Conservation (phyloP, 164 flowering plant species). For the Tinospora cordifolia region DNA sequence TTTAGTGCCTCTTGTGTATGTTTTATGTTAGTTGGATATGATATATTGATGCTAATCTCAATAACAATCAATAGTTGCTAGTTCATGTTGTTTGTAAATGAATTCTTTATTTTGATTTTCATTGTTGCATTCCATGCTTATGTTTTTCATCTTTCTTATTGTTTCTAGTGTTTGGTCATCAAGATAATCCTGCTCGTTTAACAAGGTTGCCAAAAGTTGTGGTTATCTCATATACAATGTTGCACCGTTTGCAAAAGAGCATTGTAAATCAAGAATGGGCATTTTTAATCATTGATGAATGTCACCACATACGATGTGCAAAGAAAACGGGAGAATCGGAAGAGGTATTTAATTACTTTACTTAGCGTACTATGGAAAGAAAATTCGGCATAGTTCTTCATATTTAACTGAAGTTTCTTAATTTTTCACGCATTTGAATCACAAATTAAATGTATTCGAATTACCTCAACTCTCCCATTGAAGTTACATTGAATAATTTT, state of each 20-base stretch:
- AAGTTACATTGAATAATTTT: too few species aligned
- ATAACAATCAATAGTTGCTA: not conserved
- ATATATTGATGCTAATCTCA: not conserved
- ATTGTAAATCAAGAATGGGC: constrained; percentile 77
- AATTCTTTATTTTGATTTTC: not conserved
- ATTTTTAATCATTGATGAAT: constrained; percentile 82
- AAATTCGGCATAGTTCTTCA: too few species aligned
- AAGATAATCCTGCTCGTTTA: constrained; percentile 58
- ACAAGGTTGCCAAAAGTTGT: constrained; percentile 63
- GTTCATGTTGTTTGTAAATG: too few species aligned
- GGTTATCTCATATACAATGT: constrained; percentile 88
- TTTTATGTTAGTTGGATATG: not conserved
- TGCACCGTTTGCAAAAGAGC: constrained; percentile 56
- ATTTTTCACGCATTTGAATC: too few species aligned
- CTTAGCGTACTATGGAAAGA: not conserved
- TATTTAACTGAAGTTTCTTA: too few species aligned
- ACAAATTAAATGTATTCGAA: too few species aligned
- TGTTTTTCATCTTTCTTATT: not conserved
- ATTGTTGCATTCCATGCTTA: not conserved
- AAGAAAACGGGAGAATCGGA: constrained; percentile 57
- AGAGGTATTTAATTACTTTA: constrained; percentile 44
- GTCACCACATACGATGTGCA: constrained; percentile 79
- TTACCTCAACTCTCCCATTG: too few species aligned
- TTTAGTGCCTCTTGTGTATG: too few species aligned
- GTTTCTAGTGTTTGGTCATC: constrained; percentile 77